Evolutionary conservation across 345 rosid genomes (phyloP).

Genomic region (Lepidium africanum): DNA sequence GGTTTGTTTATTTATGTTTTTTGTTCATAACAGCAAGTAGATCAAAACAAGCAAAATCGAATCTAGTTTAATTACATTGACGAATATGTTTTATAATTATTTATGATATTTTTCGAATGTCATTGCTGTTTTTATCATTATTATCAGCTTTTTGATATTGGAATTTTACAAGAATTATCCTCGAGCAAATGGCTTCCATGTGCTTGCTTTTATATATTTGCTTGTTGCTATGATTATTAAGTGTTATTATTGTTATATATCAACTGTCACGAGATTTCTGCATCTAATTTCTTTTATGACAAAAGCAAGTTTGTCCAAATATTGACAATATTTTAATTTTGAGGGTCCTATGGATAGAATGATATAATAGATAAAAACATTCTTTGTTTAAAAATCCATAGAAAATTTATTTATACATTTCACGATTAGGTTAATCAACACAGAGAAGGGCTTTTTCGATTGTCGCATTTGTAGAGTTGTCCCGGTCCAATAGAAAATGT

Average conservation of each 20-base stretch:
- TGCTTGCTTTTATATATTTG: conserved; percentile 18
- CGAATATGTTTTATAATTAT: background rate
- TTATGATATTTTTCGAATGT: conserved; percentile 14
- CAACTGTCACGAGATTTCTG: conserved; percentile 16
- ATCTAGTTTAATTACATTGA: conserved; percentile 1
- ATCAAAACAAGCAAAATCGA: conserved; percentile 22
- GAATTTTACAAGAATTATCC: conserved; percentile 14
- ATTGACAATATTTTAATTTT: background rate
- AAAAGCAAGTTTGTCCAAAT: conserved; percentile 1
- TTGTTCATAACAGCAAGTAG: conserved; percentile 18
- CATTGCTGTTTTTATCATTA: conserved; percentile 23
- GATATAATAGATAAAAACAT: background rate
- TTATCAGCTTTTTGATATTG: conserved; percentile 19
- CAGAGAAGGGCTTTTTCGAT: too few species aligned
- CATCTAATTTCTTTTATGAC: conserved; percentile 10
- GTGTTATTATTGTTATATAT: background rate
- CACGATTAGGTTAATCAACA: too few species aligned
- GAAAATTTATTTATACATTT: too few species aligned
- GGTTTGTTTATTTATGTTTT: conserved; percentile 10
- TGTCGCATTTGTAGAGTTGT: too few species aligned
- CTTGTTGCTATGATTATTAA: conserved; percentile 10
- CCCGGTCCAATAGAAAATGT: too few species aligned
- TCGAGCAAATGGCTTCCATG: conserved; percentile 25
- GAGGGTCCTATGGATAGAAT: conserved; percentile 1
- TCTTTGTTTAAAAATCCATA: background rate